These are phyloP conservation scores for Daldinia decipiens DNA, from an alignment of 495 filamentous ascomycete genomes.

Conservation along the genomic window DNA sequence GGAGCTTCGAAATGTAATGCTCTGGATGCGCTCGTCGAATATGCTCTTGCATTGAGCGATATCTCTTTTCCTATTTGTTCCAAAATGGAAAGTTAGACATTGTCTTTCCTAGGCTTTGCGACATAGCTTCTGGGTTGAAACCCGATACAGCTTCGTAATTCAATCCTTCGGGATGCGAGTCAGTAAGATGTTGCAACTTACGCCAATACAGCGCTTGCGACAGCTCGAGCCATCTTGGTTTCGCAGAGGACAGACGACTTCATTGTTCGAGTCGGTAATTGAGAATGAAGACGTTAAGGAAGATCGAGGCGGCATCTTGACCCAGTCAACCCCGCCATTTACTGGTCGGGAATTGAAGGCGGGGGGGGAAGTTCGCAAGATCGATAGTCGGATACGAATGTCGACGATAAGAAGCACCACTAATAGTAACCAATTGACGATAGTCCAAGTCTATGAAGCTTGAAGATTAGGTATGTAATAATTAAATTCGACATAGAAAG, in stretches of 20 bases:
- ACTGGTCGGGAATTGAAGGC: conserved; percentile 51
- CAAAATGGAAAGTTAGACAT: conserved; percentile 17
- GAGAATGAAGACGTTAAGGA: conserved; percentile 91
- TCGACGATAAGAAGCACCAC: conserved; percentile 49
- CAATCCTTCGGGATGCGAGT: conserved; percentile 38
- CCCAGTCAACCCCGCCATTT: conserved; percentile 63
- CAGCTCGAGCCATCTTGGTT: conserved; percentile 98
- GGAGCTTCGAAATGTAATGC: conserved; percentile 98
- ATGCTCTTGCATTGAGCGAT: conserved; percentile 99
- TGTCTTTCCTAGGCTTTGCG: not conserved
- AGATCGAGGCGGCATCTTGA: conserved; percentile 84
- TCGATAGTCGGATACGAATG: conserved; percentile 50
- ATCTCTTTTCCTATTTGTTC: conserved; percentile 84
- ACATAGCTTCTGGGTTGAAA: conserved; percentile 21
- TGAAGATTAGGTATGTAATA: conserved; percentile 25
- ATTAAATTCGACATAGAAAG: conserved; percentile 22
- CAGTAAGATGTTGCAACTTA: conserved; percentile 66
- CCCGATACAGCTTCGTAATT: conserved; percentile 15
- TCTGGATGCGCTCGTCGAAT: conserved; percentile 97
- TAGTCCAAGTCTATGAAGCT: conserved; percentile 36
- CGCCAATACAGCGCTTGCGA: conserved; percentile 96
- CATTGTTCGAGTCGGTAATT: conserved; percentile 89
- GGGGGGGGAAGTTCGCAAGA: conserved; percentile 49
- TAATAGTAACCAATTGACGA: conserved; percentile 53
- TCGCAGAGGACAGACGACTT: conserved; percentile 94